Percentiles rank a stretch among this genome's conserved stretches.
Conservation (phyloP, 2,329 filamentous ascomycete species). For the Alternaria infectoria region DNA sequence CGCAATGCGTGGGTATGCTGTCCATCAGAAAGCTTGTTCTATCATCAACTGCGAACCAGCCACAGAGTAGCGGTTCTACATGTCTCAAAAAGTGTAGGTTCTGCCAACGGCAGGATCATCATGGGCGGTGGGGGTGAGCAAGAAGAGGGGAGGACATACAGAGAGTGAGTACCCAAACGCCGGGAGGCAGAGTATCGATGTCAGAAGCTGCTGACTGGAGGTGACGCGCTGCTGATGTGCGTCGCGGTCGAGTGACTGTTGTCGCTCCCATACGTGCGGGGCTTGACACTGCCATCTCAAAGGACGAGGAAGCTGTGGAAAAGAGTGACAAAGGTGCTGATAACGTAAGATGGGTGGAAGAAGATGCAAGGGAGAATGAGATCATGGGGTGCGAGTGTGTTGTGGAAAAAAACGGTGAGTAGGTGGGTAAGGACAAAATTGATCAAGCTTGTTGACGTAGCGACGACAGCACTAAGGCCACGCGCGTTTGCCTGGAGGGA, state of each 20-base stretch:
- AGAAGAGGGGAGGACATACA: not conserved
- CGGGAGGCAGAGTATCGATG: not conserved
- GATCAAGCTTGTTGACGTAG: not conserved
- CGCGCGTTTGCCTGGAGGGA: not conserved
- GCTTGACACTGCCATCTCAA: not conserved
- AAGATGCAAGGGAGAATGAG: not conserved
- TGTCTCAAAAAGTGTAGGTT: not conserved
- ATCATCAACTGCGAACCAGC: not conserved
- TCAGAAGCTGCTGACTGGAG: not conserved
- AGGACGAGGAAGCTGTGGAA: not conserved
- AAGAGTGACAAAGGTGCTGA: not conserved
- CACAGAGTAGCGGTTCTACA: not conserved
- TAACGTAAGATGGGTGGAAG: not conserved
- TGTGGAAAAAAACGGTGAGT: not conserved
- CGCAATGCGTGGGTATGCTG: not conserved
- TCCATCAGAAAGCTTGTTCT: not conserved
- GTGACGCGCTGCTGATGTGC: not conserved
- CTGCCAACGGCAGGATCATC: not conserved
- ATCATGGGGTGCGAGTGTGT: not conserved
- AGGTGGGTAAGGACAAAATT: not conserved
- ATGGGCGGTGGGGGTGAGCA: not conserved
- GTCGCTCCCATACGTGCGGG: not conserved
- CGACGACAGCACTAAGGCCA: not conserved
- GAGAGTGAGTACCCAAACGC: not conserved
- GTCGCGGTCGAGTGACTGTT: not conserved